These are phyloP conservation scores for Dacryopinax spathularia DNA, from an alignment of 768 basidiomycete species.

Conservation along the genomic window DNA sequence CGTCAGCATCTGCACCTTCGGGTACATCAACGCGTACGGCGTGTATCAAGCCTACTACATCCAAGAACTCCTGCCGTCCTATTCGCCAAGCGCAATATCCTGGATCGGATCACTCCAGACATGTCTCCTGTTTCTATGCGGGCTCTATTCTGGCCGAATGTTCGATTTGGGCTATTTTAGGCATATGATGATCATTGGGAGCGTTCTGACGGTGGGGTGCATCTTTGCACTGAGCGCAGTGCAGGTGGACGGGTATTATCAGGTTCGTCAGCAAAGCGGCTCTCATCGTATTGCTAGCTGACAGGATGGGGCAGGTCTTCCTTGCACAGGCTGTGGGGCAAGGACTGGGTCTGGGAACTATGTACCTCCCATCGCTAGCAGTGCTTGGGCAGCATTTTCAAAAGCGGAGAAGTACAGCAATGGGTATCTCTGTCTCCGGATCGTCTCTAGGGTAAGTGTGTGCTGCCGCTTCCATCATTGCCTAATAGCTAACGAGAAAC, in stretches of 20 bases:
- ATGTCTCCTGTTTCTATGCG: constrained; percentile 22
- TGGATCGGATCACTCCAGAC: constrained; percentile 25
- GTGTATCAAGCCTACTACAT: constrained; percentile 17
- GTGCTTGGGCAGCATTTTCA: constrained; percentile 43
- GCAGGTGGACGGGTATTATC: constrained; percentile 31
- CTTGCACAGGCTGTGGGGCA: constrained; percentile 37
- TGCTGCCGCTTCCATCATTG: background rate
- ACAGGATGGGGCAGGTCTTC: constrained; percentile 30
- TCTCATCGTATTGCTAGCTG: background rate
- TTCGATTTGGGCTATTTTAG: constrained; percentile 24
- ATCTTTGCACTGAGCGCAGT: constrained; percentile 36
- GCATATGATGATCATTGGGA: constrained; percentile 34
- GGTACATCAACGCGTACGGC: constrained; percentile 19
- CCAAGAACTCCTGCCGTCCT: constrained; percentile 14
- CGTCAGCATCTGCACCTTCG: background rate
- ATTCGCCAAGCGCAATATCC: constrained; percentile 20
- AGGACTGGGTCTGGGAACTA: constrained; percentile 36
- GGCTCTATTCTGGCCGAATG: constrained; percentile 19
- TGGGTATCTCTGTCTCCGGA: constrained; percentile 44
- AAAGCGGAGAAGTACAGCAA: constrained; percentile 34
- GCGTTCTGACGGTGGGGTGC: constrained; percentile 31
- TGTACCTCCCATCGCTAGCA: constrained; percentile 35
- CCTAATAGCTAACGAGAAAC: too few relatives aligned
- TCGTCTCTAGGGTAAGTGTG: constrained; percentile 36
- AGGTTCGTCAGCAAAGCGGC: constrained; percentile 19